Evolutionary conservation across 352 stramenopile genomes (phyloP), one percentile per base, ranked within the genome.

Genomic region (Halophytophthora batemanensis): DNA sequence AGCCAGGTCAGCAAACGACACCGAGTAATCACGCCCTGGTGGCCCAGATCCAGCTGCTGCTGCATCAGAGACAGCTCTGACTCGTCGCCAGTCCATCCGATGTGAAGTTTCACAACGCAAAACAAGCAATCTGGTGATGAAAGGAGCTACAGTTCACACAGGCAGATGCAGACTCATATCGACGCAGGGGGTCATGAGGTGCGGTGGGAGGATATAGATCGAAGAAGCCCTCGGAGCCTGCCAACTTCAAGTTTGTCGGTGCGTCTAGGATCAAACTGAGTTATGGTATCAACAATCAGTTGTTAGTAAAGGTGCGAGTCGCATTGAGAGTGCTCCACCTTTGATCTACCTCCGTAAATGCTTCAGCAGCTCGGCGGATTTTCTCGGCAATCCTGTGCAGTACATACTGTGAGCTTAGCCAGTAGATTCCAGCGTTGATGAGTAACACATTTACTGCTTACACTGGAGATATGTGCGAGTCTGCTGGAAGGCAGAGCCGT

Each of bases 201-300:
- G 11, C 8, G 42, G 29, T 40, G 21, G 29, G 69, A 80, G 64
- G 77, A 87, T 86, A 87, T 86, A 40, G 56, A 64, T 62, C 66
- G 66, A n/a, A 90, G 61, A 2, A 90, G 50, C 2, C 54, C 31
- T 5, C 46, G 67, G 0, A 90, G 57, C 39, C 79, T 86, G 19
- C 54, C 53, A 12, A 39, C 45, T 17, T 86, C 74, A 21, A 87
- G 53, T 45, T 64, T 70, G 19, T 71, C 66, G 0, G 53, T 75
- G 17, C 66, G 60, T 14, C 59, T 56, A 28, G 50, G 44, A 59
- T 89, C 78, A 40, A 72, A 56, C 77, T 88, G 39, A 7, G 34
- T 17, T 31, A 51, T 12, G 14, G 39, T 13, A 18, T 38, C 41
- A 47, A 0, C 11, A 52, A 39, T 38, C 37, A 38, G 48, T 28